Base-by-base conservation (phyloP, 257 asterid species). In the Penstemon eatonii region DNA sequence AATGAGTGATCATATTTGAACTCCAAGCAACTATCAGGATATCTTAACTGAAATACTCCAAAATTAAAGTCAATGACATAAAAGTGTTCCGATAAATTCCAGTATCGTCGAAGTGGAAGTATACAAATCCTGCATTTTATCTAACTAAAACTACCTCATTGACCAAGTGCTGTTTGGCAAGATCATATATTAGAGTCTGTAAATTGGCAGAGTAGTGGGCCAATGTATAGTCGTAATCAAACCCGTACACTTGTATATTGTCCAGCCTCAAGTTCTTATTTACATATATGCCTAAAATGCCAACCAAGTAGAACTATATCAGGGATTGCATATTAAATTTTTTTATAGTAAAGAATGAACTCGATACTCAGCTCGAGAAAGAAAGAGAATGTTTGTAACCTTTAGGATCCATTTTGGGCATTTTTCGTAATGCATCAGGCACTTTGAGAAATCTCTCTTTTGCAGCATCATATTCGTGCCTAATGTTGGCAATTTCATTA, bases 181-280 rank as follows among this genome's bases (percentile, higher is more conserved):
- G 89, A 71, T 93, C 89, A 60, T 88, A 93, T 77, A 93, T 90
- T 78, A 93, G 83, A 78, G 80, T 84, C 79, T 93, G 97, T 65
- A 93, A 69, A 81, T 85, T 78, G 78, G 92, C 81, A 67, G 96
- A 85, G 84, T 93, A 93, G 83, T 93, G 99, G 4, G 97, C 99
- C 91, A 93, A 76, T 40, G 99, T 93, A 76, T 93, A 93, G 82
- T 93, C 99, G 67, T 93, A 93, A 78, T 93, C 99, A 75, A 93
- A 93, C 65, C 99, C 99, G 19, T 82, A 93, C 19, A 93, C 99
- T 83, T 85, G 84, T 75, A 93, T 76, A 66, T 85, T 78, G 78
- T 93, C 96, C 94, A 93, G 63, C 73, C 97, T 86, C 92, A 93
- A 68, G 77, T 90, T 90, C 81, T 88, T 89, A 81, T 93, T 93